Percentiles rank a stretch among this genome's conserved stretches.
Evolutionary conservation across 345 rosid species (phyloP).

Genomic region (Salix arbutifolia): DNA sequence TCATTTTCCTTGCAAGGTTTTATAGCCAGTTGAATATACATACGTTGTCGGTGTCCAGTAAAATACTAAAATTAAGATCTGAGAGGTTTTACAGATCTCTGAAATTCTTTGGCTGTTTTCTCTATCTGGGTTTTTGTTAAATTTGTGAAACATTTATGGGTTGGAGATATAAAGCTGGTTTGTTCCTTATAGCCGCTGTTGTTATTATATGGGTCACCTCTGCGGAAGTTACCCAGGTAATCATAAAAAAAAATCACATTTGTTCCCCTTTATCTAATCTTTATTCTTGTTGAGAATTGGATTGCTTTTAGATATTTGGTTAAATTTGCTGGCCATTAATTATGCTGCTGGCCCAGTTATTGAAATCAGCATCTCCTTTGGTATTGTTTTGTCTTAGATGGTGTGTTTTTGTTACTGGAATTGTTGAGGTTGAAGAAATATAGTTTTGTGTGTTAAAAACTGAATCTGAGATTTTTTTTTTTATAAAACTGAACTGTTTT

Average conservation of each 20-base stretch:
- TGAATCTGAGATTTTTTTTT: background rate
- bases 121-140: background rate
- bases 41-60: background rate
- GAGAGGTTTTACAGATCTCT: constrained; percentile 21
- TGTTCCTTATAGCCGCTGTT: constrained; percentile 79
- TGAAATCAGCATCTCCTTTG: background rate
- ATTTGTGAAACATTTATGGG: constrained; percentile 43
- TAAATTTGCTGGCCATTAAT: background rate
- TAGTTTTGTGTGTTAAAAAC: background rate
- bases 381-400: background rate
- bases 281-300: background rate
- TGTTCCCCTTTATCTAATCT: background rate
- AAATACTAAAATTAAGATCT: constrained; percentile 18
- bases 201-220: constrained; percentile 61
- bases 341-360: background rate
- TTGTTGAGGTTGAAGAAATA: background rate
- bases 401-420: background rate
- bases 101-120: constrained; percentile 7
- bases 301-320: background rate
- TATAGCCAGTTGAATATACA: background rate
- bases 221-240: constrained; percentile 37
- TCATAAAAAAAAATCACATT: background rate
- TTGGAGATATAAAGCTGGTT: constrained; percentile 84
- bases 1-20: background rate
- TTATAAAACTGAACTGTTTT: background rate